Evolutionary conservation across 768 basidiomycete genomes (phyloP), one percentile per base, ranked within the genome.

Genomic region (Pleurotus ostreatus): DNA sequence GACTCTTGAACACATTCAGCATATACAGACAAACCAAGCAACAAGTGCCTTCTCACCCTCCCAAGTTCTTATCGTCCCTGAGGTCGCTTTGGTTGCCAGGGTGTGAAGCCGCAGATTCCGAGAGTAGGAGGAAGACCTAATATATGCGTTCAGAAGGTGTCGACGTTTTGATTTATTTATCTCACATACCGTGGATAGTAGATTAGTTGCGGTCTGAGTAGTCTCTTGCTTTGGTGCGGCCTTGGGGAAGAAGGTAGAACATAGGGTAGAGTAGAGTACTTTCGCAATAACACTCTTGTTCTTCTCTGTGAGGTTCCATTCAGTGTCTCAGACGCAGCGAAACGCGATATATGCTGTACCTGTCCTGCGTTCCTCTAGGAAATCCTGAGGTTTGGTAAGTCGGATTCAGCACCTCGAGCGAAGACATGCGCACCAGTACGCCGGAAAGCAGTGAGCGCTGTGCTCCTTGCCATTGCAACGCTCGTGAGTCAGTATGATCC

Each of bases 61-160:
- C 82, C 43, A 86, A 63, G 18, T 75, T 18, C 25, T 63, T 63
- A 16, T 65, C 58, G 49, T 77, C 70, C 5, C 82, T 78, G 18
- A 88, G 68, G 46, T 70, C 74, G 16, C 68, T 65, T 47, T 77
- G 76, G 64, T 82, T 80, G n/a, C 55, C 63, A 15, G 65, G 58
- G 49, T 80, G 72, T 9, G 67, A 64, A 1, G 68, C 67, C 8
- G 77, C 74, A 7, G 73, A 73, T 53, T 84, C 84, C 11, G 72
- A 76, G 8, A 88, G 69, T 2, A 82, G 64, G 57, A 73, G 76
- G 66, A 79, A 85, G 9, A 78, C 77, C 85, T 86, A 41, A 11
- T 18, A 18, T 23, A 15, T 12, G 20, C 39, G 39, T 53, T 13
- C 39, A 53, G 20, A 41, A 22, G 20, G 37, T 37, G 18, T n/a